Conservation (phyloP, 106 monocot species). For the Vanilla planifolia region DNA sequence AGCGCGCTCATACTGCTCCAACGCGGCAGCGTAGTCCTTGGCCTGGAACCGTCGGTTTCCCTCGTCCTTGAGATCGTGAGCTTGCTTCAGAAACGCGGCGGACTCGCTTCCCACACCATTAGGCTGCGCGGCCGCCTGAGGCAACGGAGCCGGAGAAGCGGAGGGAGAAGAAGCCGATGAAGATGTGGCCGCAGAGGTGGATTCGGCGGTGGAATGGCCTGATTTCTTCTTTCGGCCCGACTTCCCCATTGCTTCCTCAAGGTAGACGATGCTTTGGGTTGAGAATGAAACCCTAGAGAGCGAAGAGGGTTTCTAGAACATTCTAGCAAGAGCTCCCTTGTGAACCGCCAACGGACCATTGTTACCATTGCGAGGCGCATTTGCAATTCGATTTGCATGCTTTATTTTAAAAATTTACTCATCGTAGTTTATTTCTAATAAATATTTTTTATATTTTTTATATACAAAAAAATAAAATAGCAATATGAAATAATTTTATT, state of each 20-base stretch:
- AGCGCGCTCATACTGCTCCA: slow-evolving; percentile 69
- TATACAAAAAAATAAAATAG: no score
- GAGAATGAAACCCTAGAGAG: neutral
- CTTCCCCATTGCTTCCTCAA: slow-evolving; percentile 47
- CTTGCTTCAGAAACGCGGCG: slow-evolving; percentile 41
- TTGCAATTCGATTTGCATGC: no score
- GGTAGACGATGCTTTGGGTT: no score
- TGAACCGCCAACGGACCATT: no score
- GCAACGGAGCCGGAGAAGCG: neutral
- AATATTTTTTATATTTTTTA: no score
- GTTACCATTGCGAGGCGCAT: no score
- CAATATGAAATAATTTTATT: no score
- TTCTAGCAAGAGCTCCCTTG: no score
- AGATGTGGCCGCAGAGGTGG: neutral
- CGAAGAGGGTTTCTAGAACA: no score
- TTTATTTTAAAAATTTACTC: no score
- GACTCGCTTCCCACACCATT: slow-evolving; percentile 16
- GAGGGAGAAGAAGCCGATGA: neutral
- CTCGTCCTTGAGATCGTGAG: slow-evolving; percentile 90
- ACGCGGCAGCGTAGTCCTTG: slow-evolving; percentile 58
- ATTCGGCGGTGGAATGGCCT: neutral
- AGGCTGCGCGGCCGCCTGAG: neutral
- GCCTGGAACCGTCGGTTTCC: slow-evolving; percentile 81
- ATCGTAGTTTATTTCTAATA: no score
- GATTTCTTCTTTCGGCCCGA: slow-evolving; percentile 51